Base-by-base conservation (phyloP, 495 filamentous ascomycete species). In the Penicillium maclennaniae region DNA sequence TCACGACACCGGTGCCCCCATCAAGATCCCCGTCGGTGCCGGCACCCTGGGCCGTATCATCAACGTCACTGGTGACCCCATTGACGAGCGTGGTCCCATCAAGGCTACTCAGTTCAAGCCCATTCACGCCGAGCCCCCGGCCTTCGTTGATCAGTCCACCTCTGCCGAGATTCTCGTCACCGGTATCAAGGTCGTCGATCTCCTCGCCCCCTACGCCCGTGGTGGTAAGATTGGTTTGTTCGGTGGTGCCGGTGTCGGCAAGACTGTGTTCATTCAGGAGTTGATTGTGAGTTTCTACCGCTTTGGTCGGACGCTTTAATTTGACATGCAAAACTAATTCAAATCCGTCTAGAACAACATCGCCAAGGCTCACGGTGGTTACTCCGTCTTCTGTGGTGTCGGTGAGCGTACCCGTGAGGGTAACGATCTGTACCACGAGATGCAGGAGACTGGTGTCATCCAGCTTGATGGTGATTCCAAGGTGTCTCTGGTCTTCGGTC, bases 181-280 rank as follows among this genome's bases (percentile, higher is more conserved):
- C 62, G 93, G 93, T 85, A 98, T 98, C 85, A 98, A 98, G 86
- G 93, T 98, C 73, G 93, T 98, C 75, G 93, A 98, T 73, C 80
- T 98, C 60, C 83, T 98, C 62, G 93, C 93, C 69, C 93, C 93
- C 65, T 98, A 98, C 76, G 93, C 93, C 78, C 93, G 93, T 92
- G 93, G 93, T 88, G 93, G 93, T 85, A 98, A 98, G 87, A 98
- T 98, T 84, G 93, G 93, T 89, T 95, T 98, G 70, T 98, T 98
- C 80, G 93, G 93, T 81, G 93, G 93, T 93, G 93, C 93, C 68
- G 93, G 93, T 93, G 93, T 98, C 82, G 93, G 93, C 78, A 98
- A 98, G 88, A 98, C 93, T 73, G 93, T 98, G 80, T 98, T 98
- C 83, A 98, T 98, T 74, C 93, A 98, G 84, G 93, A 98, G 81